Conservation (phyloP, 2,329 filamentous ascomycete species). For the Bertia moriformis region DNA sequence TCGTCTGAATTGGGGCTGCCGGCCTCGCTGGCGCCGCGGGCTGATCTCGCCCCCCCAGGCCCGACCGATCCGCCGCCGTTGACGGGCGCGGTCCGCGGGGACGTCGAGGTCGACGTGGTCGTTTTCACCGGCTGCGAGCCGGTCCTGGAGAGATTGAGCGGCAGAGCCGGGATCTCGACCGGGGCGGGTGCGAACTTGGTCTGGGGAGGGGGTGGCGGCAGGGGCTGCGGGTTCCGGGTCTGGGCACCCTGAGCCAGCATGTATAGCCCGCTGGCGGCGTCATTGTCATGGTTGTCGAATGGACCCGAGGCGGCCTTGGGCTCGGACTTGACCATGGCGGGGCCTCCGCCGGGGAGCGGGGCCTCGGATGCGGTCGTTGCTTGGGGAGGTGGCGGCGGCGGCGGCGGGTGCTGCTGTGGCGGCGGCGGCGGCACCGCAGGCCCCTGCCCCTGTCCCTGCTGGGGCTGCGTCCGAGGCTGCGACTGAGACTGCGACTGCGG, state of each 20-base stretch:
- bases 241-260: slow-evolving; percentile 66
- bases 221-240: slow-evolving; percentile 38
- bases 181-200: slow-evolving; percentile 24
- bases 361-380: slow-evolving; percentile 41
- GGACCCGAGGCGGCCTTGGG: slow-evolving; percentile 41
- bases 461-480: slow-evolving; percentile 6
- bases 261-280: slow-evolving; percentile 86
- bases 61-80: slow-evolving; percentile 30
- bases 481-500: slow-evolving; percentile 40
- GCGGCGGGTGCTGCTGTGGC: slow-evolving; percentile 20
- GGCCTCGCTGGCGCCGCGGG: slow-evolving; percentile 48
- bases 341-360: slow-evolving; percentile 19
- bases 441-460: slow-evolving; percentile 23
- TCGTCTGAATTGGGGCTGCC: slow-evolving; percentile 62
- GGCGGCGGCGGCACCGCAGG: slow-evolving; percentile 33
- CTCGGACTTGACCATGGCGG: slow-evolving; percentile 27
- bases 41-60: slow-evolving; percentile 43
- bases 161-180: slow-evolving; percentile 32
- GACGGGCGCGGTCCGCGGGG: slow-evolving; percentile 25
- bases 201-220: slow-evolving; percentile 12
- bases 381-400: slow-evolving; percentile 11
- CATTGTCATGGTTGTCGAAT: slow-evolving; percentile 82
- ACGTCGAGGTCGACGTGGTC: slow-evolving; percentile 10
- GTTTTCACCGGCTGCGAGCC: slow-evolving; percentile 14
- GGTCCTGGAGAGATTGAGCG: slow-evolving; percentile 33